Evolutionary conservation across 2,329 filamentous ascomycete species (phyloP).

Genomic region (Colletotrichum caudatum): DNA sequence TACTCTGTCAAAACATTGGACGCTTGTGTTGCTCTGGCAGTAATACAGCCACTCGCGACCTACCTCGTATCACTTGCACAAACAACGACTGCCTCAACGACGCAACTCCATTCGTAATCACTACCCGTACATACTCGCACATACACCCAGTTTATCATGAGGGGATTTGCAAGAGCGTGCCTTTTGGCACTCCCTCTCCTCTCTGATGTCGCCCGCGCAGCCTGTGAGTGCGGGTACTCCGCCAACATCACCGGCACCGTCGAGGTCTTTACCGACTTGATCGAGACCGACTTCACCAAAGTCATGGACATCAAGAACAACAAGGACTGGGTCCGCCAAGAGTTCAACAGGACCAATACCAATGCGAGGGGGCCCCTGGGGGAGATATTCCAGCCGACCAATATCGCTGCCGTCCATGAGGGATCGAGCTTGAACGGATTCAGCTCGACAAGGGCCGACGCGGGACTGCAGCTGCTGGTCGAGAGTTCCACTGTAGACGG

Average conservation of each 20-base stretch:
- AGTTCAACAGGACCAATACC: conserved; percentile 73
- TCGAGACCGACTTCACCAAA: conserved; percentile 79
- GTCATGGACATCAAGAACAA: conserved; percentile 61
- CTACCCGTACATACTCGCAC: background rate
- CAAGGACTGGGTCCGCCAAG: conserved; percentile 74
- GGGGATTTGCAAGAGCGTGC: background rate
- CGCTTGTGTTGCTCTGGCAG: conserved; percentile 18
- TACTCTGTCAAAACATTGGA: conserved; percentile 25
- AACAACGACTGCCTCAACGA: background rate
- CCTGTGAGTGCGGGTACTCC: conserved; percentile 81
- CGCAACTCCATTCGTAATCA: background rate
- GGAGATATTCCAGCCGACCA: conserved; percentile 69
- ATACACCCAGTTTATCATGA: conserved; percentile 18
- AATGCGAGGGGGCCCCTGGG: conserved; percentile 73
- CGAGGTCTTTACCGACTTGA: conserved; percentile 72
- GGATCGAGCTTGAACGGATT: conserved; percentile 55
- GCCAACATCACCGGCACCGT: conserved; percentile 59
- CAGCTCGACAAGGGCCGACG: conserved; percentile 57
- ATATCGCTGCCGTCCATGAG: conserved; percentile 64
- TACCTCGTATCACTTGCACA: conserved; percentile 3
- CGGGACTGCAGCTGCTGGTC: conserved; percentile 70
- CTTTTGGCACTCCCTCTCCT: conserved; percentile 39
- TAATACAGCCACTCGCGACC: conserved; percentile 4
- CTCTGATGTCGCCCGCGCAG: conserved; percentile 40
- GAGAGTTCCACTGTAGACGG: conserved; percentile 58